These are phyloP conservation scores for Populus deltoides DNA, from an alignment of 345 rosid species.

Conservation along the genomic window DNA sequence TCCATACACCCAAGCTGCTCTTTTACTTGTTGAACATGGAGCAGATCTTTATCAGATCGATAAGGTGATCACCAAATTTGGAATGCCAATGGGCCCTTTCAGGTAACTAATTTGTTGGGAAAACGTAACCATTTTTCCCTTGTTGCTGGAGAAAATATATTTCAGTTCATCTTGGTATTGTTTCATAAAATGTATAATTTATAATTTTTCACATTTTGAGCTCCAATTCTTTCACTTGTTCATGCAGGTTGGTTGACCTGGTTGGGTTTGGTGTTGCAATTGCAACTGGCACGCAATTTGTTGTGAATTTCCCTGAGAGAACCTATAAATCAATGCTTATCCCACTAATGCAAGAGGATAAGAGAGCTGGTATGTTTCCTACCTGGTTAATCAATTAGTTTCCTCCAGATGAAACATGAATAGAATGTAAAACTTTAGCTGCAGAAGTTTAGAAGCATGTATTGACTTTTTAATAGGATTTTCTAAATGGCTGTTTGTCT, in stretches of 20 bases:
- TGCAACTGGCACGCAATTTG: conserved; percentile 75
- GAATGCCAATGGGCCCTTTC: conserved; percentile 99
- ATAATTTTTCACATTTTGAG: background rate
- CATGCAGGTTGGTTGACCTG: conserved; percentile 72
- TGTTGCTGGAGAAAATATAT: background rate
- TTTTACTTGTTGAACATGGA: conserved; percentile 82
- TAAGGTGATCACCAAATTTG: conserved; percentile 71
- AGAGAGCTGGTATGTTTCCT: conserved; percentile 61
- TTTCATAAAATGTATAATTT: background rate
- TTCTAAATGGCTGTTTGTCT: conserved; percentile 2
- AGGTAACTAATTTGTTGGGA: conserved; percentile 38
- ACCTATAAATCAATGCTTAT: conserved; percentile 82
- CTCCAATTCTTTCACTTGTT: background rate
- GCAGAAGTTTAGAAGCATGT: background rate
- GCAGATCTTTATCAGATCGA: conserved; percentile 77
- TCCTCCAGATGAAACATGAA: background rate
- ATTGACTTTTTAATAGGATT: background rate
- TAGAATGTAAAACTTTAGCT: background rate
- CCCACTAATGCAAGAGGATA: conserved; percentile 88
- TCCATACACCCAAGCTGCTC: conserved; percentile 81
- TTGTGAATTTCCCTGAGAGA: conserved; percentile 77
- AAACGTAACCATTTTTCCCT: background rate
- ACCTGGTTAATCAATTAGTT: background rate
- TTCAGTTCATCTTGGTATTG: background rate
- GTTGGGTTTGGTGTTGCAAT: conserved; percentile 92